Conservation (phyloP, 2,329 filamentous ascomycete species). For the Calonectria pteridis region DNA sequence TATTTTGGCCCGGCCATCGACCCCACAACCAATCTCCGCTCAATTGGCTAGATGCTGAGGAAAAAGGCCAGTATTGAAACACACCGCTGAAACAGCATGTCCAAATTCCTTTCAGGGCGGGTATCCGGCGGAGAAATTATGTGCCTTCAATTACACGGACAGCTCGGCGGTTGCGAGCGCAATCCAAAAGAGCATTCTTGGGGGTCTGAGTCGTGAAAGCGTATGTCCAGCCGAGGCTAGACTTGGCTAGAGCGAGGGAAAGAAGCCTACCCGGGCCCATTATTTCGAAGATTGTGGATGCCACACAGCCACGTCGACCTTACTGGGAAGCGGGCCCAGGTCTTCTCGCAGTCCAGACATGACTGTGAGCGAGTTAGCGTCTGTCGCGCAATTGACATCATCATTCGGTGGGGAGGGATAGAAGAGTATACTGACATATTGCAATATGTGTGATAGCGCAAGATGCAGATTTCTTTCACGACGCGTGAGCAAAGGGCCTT, state of each 20-base stretch:
- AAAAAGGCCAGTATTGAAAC: background rate
- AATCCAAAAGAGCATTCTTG: background rate
- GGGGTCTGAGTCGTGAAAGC: background rate
- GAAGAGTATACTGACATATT: conserved; percentile 73
- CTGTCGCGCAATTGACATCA: background rate
- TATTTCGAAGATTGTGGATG: conserved; percentile 9
- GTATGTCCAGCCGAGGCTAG: background rate
- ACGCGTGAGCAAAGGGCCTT: conserved; percentile 72
- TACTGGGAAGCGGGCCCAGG: conserved; percentile 38
- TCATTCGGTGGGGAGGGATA: background rate
- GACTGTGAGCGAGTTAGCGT: conserved; percentile 25
- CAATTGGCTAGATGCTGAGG: background rate
- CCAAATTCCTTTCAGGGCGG: background rate
- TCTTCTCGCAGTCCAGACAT: conserved; percentile 46
- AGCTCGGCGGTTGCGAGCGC: background rate
- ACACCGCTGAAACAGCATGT: background rate
- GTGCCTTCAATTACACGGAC: background rate
- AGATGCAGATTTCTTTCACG: conserved; percentile 76
- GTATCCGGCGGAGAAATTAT: background rate
- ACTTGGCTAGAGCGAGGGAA: background rate
- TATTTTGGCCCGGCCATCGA: background rate
- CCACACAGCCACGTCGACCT: conserved; percentile 9
- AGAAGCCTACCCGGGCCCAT: background rate
- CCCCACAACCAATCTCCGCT: conserved; percentile 4
- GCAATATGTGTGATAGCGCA: conserved; percentile 79